phyloP scores from a whole-genome alignment of 257 asterid species.

The Salvia miltiorrhiza region DNA sequence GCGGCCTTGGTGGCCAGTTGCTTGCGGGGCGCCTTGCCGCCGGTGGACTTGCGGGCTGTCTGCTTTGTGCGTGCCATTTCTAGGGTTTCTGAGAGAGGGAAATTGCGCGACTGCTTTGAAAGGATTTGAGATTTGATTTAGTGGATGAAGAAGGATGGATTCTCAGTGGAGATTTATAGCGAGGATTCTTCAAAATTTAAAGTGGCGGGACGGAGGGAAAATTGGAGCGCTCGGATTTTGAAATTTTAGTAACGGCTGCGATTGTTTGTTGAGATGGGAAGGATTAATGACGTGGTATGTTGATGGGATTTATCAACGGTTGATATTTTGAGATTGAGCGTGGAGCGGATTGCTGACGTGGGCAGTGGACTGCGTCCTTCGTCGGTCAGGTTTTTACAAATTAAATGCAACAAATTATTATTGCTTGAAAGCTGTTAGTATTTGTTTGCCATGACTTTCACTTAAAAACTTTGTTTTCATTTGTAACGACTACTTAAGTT shows the following conservation, averaged over 20 bases:
- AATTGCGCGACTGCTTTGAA: too few relatives aligned
- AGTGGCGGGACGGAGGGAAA: conserved; percentile 31
- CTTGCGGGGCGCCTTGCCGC: conserved; percentile 47
- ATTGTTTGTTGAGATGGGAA: background rate
- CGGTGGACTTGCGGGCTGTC: conserved; percentile 43
- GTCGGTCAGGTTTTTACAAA: too few relatives aligned
- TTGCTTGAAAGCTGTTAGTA: too few relatives aligned
- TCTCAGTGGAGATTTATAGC: conserved; percentile 4
- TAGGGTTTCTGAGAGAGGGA: background rate
- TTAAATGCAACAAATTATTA: too few relatives aligned
- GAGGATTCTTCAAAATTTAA: background rate
- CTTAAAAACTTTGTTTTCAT: too few relatives aligned
- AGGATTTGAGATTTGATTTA: background rate
- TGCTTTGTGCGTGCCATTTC: conserved; percentile 44
- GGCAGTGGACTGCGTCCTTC: background rate
- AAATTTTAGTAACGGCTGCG: background rate
- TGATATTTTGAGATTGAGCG: background rate
- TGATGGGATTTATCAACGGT: conserved; percentile 20
- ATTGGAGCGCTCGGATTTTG: conserved; percentile 7
- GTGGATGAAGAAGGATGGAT: background rate
- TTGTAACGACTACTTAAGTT: too few relatives aligned
- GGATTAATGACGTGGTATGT: conserved; percentile 30
- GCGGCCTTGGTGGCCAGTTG: conserved; percentile 47
- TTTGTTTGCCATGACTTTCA: too few relatives aligned
- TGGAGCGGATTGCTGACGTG: conserved; percentile 18